phyloP scores from a whole-genome alignment of 306 rosid genomes.

The Geum urbanum region DNA sequence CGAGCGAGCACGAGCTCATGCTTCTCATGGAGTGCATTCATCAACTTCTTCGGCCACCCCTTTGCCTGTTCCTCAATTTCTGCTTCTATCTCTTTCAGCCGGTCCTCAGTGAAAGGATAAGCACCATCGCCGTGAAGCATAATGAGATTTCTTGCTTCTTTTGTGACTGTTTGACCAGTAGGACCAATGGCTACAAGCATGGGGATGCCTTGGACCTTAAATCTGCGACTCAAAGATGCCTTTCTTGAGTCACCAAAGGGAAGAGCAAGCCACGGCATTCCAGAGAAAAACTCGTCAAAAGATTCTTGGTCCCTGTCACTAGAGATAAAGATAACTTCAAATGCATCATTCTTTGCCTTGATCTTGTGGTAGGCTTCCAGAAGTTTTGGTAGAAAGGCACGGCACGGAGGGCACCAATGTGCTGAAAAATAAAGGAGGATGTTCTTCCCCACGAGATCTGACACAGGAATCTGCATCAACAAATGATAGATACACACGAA shows the following conservation, averaged over 20 bases:
- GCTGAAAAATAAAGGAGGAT: slow-evolving; percentile 84
- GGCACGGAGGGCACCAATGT: slow-evolving; percentile 79
- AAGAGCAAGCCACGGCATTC: slow-evolving; percentile 86
- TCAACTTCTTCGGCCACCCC: slow-evolving; percentile 67
- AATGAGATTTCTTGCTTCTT: slow-evolving; percentile 45
- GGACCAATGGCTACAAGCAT: slow-evolving; percentile 56
- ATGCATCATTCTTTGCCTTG: slow-evolving; percentile 48
- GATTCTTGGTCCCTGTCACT: slow-evolving; percentile 59
- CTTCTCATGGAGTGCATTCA: slow-evolving; percentile 32
- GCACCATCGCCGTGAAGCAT: slow-evolving; percentile 51
- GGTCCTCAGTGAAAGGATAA: slow-evolving; percentile 66
- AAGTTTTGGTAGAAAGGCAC: slow-evolving; percentile 69
- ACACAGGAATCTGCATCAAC: slow-evolving; percentile 50
- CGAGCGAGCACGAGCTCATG: slow-evolving; percentile 50
- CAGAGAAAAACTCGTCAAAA: slow-evolving; percentile 53
- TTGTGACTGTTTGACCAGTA: slow-evolving; percentile 58
- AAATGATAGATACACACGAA: not conserved
- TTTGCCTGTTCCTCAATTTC: slow-evolving; percentile 43
- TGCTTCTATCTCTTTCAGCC: slow-evolving; percentile 41
- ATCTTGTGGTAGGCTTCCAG: slow-evolving; percentile 52
- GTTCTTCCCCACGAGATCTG: slow-evolving; percentile 59
- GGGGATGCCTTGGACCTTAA: slow-evolving; percentile 63
- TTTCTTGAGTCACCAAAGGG: slow-evolving; percentile 75
- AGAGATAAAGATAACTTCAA: slow-evolving; percentile 71
- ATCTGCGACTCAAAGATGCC: slow-evolving; percentile 43